Evolutionary conservation across 495 filamentous ascomycete species (phyloP).

Genomic region (Astrocystis sublimbata): DNA sequence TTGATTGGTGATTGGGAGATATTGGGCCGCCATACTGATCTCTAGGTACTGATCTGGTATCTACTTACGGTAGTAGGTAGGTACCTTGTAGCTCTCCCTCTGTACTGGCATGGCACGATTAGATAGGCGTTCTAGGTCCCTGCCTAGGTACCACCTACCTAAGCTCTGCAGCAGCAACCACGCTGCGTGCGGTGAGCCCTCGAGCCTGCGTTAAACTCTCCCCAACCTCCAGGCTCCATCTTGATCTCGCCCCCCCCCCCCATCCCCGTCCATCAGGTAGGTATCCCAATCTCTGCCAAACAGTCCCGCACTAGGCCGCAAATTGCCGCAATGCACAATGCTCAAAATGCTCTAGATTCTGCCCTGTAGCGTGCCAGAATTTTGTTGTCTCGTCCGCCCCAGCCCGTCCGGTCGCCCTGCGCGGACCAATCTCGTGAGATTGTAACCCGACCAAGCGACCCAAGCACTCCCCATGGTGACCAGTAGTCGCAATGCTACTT

Average conservation of each 20-base stretch:
- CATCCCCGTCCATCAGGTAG: too few species aligned
- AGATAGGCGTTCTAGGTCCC: too few species aligned
- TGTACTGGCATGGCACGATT: too few species aligned
- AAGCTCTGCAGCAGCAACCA: background rate
- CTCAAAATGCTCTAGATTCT: background rate
- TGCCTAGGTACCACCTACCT: too few species aligned
- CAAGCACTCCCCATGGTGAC: too few species aligned
- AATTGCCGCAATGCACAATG: slow-evolving; percentile 18
- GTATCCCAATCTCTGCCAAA: slow-evolving; percentile 3
- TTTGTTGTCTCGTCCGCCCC: background rate
- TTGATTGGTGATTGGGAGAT: slow-evolving; percentile 15
- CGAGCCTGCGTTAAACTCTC: slow-evolving; percentile 1
- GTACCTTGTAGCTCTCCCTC: too few species aligned
- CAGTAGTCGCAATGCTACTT: too few species aligned
- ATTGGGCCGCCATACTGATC: too few species aligned
- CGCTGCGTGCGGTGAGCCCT: background rate
- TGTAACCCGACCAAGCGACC: slow-evolving; percentile 5
- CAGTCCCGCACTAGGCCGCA: slow-evolving; percentile 9
- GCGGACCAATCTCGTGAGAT: background rate
- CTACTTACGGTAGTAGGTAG: too few species aligned
- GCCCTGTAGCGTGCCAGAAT: background rate
- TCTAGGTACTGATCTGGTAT: too few species aligned
- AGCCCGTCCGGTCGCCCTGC: background rate
- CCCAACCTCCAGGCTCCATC: too few species aligned
- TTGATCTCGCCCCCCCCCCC: too few species aligned